Evolutionary conservation across 257 asterid genomes (phyloP).

Genomic region (Penstemon davidsonii): DNA sequence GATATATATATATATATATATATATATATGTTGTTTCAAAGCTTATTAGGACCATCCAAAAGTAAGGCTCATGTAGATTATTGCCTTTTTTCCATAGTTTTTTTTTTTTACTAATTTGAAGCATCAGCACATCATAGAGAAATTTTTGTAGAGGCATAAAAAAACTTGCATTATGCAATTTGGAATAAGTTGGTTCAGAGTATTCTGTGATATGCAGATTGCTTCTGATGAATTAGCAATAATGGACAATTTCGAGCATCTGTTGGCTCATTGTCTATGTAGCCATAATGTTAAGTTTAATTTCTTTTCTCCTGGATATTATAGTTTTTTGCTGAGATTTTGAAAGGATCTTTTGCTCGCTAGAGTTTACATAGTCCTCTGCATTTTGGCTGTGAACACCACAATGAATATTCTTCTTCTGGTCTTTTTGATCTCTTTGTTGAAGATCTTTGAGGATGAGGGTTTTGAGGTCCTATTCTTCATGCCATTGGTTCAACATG

Average conservation of each 20-base stretch:
- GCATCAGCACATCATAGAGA: constrained; percentile 1
- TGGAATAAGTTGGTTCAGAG: neutral
- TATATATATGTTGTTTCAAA: too few species aligned
- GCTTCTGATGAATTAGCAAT: constrained; percentile 1
- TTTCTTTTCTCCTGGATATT: neutral
- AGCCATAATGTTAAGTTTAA: neutral
- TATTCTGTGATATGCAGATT: constrained; percentile 8
- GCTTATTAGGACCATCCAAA: constrained; percentile 11
- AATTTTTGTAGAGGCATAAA: constrained; percentile 7
- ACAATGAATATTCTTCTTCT: neutral
- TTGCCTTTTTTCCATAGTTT: neutral
- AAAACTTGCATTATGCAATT: neutral
- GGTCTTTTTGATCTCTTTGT: neutral
- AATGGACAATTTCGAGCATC: neutral
- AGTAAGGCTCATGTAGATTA: constrained; percentile 1
- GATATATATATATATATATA: neutral
- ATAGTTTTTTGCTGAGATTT: neutral
- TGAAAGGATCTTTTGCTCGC: constrained; percentile 1
- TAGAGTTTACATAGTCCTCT: neutral
- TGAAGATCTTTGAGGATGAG: constrained; percentile 6
- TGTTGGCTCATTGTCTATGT: neutral
- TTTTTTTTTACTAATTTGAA: too few species aligned
- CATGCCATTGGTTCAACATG: constrained; percentile 17
- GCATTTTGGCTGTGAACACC: constrained; percentile 2
- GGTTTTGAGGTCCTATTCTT: constrained; percentile 4